A percentile compares a stretch with the other conserved stretches of the same genome.
phyloP scores from a whole-genome alignment of 1,139 yeast genomes.

The Kurtzmaniella natalensis region DNA sequence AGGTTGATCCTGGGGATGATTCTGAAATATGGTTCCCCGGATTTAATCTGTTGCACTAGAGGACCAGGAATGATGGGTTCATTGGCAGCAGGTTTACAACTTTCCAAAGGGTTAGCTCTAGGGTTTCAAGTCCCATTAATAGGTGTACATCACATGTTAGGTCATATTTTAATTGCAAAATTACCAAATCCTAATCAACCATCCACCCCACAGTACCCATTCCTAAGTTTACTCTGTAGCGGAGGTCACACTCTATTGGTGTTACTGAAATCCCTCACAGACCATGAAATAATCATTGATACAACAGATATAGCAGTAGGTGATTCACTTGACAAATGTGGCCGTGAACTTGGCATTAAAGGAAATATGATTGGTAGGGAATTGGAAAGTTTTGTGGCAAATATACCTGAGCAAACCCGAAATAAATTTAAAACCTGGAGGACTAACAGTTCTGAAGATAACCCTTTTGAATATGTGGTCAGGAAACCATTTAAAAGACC shows the following conservation, averaged over 20 bases:
- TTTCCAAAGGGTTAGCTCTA: conserved; percentile 79
- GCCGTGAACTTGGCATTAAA: conserved; percentile 70
- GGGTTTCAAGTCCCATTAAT: conserved; percentile 76
- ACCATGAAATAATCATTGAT: conserved; percentile 71
- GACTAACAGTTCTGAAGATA: conserved; percentile 17
- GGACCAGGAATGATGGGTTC: conserved; percentile 99
- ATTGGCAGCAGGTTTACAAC: conserved; percentile 72
- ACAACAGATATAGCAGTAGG: conserved; percentile 91
- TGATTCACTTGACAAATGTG: conserved; percentile 90
- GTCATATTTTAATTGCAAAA: conserved; percentile 76
- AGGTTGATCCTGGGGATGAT: conserved; percentile 24
- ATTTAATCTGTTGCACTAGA: conserved; percentile 80
- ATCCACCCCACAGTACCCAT: conserved; percentile 63
- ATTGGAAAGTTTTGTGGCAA: conserved; percentile 54
- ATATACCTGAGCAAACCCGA: conserved; percentile 19
- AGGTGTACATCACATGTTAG: conserved; percentile 97
- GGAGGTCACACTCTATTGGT: conserved; percentile 97
- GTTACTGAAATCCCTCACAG: conserved; percentile 49
- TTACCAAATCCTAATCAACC: conserved; percentile 36
- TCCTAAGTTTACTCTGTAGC: conserved; percentile 72
- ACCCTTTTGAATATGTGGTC: conserved; percentile 27
- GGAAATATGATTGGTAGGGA: conserved; percentile 89
- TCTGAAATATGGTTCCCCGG: conserved; percentile 42
- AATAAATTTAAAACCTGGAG: conserved; percentile 18
- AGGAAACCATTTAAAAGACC: conserved; percentile 33